These are phyloP conservation scores for Neocatenulostroma microsporum DNA, from an alignment of 2,329 filamentous ascomycete genomes.

Conservation along the genomic window DNA sequence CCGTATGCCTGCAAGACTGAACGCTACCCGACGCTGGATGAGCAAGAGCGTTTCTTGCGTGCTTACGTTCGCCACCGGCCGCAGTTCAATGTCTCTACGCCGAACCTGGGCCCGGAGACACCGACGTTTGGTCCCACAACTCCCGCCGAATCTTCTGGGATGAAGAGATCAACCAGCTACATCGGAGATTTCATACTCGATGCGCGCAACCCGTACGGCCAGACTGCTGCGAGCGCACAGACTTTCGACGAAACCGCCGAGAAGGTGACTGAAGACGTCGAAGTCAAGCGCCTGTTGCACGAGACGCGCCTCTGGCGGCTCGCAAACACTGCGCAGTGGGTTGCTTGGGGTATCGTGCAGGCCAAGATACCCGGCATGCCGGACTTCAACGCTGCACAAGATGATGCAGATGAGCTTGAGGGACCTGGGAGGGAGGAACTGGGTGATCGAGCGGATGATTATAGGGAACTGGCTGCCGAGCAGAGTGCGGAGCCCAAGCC, in stretches of 20 bases:
- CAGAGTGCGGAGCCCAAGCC: slow-evolving; percentile 20
- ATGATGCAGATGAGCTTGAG: slow-evolving; percentile 24
- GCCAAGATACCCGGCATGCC: slow-evolving; percentile 74
- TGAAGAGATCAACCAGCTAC: slow-evolving; percentile 28
- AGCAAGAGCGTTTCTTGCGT: slow-evolving; percentile 77
- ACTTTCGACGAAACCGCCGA: slow-evolving; percentile 38
- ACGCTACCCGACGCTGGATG: slow-evolving; percentile 67
- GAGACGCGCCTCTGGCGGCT: slow-evolving; percentile 81
- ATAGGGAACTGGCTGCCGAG: slow-evolving; percentile 17
- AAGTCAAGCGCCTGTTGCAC: slow-evolving; percentile 62
- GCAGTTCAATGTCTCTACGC: slow-evolving; percentile 46
- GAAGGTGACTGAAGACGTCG: slow-evolving; percentile 52
- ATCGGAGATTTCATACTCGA: slow-evolving; percentile 72
- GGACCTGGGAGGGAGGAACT: slow-evolving; percentile 24
- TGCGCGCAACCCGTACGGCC: slow-evolving; percentile 40
- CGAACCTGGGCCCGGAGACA: slow-evolving; percentile 16
- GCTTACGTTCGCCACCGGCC: slow-evolving; percentile 81
- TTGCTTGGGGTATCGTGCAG: slow-evolving; percentile 94
- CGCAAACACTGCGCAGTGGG: slow-evolving; percentile 83
- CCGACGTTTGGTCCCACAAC: slow-evolving; percentile 21
- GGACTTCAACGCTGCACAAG: slow-evolving; percentile 30
- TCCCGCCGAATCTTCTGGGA: slow-evolving; percentile 15
- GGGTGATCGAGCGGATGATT: slow-evolving; percentile 22
- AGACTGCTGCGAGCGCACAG: slow-evolving; percentile 31
- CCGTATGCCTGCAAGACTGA: slow-evolving; percentile 58